Evolutionary conservation across 78 protist species (phyloP), one percentile per base, ranked within the genome.

Genomic region (Paratrimastix pyriformis): DNA sequence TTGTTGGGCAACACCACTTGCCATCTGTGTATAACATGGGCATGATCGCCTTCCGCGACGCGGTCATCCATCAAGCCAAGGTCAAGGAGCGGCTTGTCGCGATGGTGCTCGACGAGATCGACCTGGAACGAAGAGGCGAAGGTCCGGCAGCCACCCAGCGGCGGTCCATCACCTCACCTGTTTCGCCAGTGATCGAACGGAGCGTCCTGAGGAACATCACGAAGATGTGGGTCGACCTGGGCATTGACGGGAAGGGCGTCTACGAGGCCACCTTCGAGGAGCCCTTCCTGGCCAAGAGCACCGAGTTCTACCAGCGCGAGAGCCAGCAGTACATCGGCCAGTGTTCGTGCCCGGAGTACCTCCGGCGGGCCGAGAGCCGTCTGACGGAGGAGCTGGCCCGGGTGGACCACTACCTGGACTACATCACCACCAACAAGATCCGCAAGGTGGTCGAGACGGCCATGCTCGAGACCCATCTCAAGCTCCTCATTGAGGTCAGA

Each of bases 201-300:
- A 7, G 37, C 8, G 59, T 84, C 43, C 40, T 89, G 57, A 80
- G 79, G 69, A 72, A 75, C 60, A 62, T 80, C 24, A 76, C 83
- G 24, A 76, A 80, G 39, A 90, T 90, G 94, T 74, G 85, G 32
- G 73, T 83, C 46, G 91, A 87, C 30, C 84, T 90, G 29, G 90
- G 91, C 13, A 65, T 80, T n/a, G 70, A 69, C 68, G 13, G 55
- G n/a, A 1, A 70, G 48, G 74, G 50, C 7, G 88, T 87, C 26
- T 91, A 87, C 70, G 77, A 59, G 50, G 87, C 75, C 24, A 90
- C 84, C 68, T 89, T 91, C 72, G 95, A 91, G 75, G 42, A 38
- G 54, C 84, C 68, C 32, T 85, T 87, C 29, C 80, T 91, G 37
- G 72, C 57, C 37, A 59, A 37, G 29, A 72, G 90, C 24, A 54